Evolutionary conservation across 441 rosid genomes (phyloP).

Genomic region (Lepidium campestre): DNA sequence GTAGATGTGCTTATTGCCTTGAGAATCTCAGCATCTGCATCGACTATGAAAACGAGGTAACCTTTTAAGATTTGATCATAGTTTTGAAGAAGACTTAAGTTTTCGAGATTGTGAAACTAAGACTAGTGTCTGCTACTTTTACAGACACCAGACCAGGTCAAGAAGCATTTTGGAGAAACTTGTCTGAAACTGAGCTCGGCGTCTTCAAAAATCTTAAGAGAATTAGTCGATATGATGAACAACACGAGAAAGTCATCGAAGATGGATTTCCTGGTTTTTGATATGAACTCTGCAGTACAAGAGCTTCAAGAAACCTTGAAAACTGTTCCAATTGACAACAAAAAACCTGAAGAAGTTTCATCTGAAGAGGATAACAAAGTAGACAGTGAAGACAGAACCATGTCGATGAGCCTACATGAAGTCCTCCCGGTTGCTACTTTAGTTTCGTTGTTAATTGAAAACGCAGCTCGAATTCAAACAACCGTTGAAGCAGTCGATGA

Average conservation of each 20-base stretch:
- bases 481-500: conserved; percentile 39
- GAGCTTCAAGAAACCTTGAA: conserved; percentile 47
- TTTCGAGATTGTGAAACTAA: conserved; percentile 4
- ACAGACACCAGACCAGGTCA: conserved; percentile 41
- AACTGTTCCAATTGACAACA: conserved; percentile 28
- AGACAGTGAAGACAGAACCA: conserved; percentile 17
- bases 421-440: conserved; percentile 45
- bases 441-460: conserved; percentile 46
- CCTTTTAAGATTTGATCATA: not conserved
- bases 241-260: conserved; percentile 40
- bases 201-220: conserved; percentile 41
- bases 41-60: conserved; percentile 43
- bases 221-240: conserved; percentile 37
- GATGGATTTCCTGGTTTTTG: conserved; percentile 35
- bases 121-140: not conserved
- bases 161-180: conserved; percentile 31
- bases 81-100: not conserved
- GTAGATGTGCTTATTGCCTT: conserved; percentile 51
- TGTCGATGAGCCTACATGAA: conserved; percentile 31
- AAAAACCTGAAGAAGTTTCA: conserved; percentile 17
- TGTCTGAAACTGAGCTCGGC: conserved; percentile 36
- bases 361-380: conserved; percentile 8
- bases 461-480: conserved; percentile 38
- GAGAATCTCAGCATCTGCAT: conserved; percentile 40
- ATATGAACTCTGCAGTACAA: conserved; percentile 50